Base-by-base conservation (phyloP, 345 rosid genomes). In the Citrus inodora region DNA sequence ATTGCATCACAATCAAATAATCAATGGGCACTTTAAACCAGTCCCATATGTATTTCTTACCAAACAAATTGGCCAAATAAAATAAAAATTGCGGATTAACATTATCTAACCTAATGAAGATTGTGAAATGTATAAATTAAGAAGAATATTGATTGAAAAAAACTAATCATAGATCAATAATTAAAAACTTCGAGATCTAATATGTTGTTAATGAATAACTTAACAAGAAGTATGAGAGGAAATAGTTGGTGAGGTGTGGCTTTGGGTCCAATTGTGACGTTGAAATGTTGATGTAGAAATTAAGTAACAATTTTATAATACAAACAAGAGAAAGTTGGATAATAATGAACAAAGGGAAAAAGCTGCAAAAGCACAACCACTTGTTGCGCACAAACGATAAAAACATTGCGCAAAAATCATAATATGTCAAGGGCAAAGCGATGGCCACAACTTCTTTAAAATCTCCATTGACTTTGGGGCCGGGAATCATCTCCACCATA, bases 401-500 rank as follows among this genome's bases (percentile, higher is more conserved):
- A 63, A 74, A 79, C 71, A 10, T 78, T 4, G 4, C 5, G 32
- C 28, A 67, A 27, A 64, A 72, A 16, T 60, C 69, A 64, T 28
- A 17, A 30, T 8, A 21, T 58, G 10, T 63, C 1, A 42, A 28
- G 40, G 65, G 70, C 80, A 67, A 71, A n/a, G 7, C 24, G 71
- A 59, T 35, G 59, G 61, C 80, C 78, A 60, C 77, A 4, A 28
- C 22, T 13, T 56, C 11, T 17, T 13, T 19, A 0, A 27, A 8
- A 5, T 30, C 35, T 71, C 81, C 84, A 19, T 51, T 68, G 79
- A 78, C 76, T 30, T 74, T 78, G 79, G 79, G 22, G 67, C 32
- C 8, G 1, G 24, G 35, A 0, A 21, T 14, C 51, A 0, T 40
- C 16, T 3, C 51, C 40, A 21, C 27, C 40, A 25, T 9, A 6